Evolutionary conservation across 2,329 filamentous ascomycete species (phyloP).

Genomic region (Monosporascus ibericus): DNA sequence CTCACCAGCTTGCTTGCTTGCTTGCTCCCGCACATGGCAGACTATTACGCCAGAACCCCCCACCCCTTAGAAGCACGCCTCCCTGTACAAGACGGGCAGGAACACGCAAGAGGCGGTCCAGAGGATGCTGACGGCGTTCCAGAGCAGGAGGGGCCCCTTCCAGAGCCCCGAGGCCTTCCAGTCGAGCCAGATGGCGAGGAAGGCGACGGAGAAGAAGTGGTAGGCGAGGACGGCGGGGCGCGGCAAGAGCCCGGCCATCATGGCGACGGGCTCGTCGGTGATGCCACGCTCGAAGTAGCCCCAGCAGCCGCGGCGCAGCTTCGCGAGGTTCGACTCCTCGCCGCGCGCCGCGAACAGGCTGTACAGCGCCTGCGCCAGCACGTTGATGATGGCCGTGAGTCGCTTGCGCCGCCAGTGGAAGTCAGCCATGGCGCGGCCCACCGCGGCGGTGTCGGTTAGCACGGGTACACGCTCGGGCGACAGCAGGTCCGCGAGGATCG

Average conservation of each 20-base stretch:
- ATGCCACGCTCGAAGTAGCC: constrained; percentile 76
- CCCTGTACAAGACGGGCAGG: constrained; percentile 70
- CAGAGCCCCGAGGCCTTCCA: constrained; percentile 44
- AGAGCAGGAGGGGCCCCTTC: constrained; percentile 58
- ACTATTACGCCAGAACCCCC: background rate
- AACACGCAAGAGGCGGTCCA: constrained; percentile 79
- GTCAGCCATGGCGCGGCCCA: constrained; percentile 61
- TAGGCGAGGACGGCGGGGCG: constrained; percentile 73
- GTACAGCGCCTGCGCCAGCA: constrained; percentile 93
- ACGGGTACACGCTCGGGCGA: constrained; percentile 61
- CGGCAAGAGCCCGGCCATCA: constrained; percentile 76
- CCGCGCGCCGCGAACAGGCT: constrained; percentile 70
- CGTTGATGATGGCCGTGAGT: constrained; percentile 86
- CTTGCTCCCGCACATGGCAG: background rate
- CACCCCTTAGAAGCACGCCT: constrained; percentile 36
- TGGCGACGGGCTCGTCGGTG: constrained; percentile 70
- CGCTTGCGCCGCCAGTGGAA: constrained; percentile 88
- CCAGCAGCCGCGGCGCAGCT: constrained; percentile 87
- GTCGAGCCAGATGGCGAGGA: constrained; percentile 74
- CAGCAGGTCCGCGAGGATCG: constrained; percentile 70
- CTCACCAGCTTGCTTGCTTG: too few relatives aligned
- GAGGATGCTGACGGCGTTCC: constrained; percentile 64
- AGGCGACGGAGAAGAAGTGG: constrained; percentile 92
- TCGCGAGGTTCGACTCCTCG: constrained; percentile 66
- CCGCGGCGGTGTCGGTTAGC: constrained; percentile 59